phyloP scores from a whole-genome alignment of 148 eudicot genomes.

The Camellia japonica region DNA sequence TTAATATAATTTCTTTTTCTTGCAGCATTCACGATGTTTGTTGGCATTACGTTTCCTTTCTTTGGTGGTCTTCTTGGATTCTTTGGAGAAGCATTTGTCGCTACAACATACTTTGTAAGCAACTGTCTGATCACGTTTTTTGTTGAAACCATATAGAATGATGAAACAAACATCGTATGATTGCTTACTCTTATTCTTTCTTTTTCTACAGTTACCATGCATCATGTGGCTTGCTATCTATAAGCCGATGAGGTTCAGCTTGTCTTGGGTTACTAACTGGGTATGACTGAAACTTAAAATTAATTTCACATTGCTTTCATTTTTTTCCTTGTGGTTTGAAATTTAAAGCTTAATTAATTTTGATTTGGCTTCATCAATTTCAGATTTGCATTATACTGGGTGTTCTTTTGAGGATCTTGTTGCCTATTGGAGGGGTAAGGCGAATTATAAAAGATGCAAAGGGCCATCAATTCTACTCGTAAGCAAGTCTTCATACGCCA shows the following conservation, averaged over 20 bases:
- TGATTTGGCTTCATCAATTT: background rate
- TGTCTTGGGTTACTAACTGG: slow-evolving; percentile 52
- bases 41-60: slow-evolving; percentile 31
- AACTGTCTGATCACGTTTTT: background rate
- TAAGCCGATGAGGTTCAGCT: slow-evolving; percentile 36
- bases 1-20: background rate
- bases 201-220: slow-evolving; percentile 35
- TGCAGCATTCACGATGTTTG: slow-evolving; percentile 35
- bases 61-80: slow-evolving; percentile 34
- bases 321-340: background rate
- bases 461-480: slow-evolving; percentile 31
- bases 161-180: background rate
- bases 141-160: background rate
- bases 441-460: slow-evolving; percentile 27
- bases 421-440: slow-evolving; percentile 40
- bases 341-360: background rate
- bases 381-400: slow-evolving; percentile 42
- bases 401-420: slow-evolving; percentile 31
- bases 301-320: too few relatives aligned
- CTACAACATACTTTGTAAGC: slow-evolving; percentile 35
- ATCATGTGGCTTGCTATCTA: slow-evolving; percentile 44
- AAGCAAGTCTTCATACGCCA: slow-evolving; percentile 5
- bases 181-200: background rate
- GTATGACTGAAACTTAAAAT: slow-evolving; percentile 18
- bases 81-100: slow-evolving; percentile 36